phyloP scores from a whole-genome alignment of 441 rosid species.

The Adansonia madagascariensis region DNA sequence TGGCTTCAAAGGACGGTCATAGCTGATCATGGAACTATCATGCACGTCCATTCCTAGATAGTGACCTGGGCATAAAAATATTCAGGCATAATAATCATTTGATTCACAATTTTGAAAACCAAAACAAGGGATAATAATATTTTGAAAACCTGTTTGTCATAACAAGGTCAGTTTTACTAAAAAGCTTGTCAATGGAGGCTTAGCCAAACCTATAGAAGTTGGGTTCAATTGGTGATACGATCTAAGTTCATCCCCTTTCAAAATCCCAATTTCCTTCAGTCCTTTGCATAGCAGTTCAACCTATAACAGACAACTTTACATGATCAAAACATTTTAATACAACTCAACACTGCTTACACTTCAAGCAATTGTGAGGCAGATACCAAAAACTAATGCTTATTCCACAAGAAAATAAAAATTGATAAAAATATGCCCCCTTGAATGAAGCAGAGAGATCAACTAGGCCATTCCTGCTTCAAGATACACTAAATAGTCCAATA shows the following conservation, averaged over 20 bases:
- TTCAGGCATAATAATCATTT: background rate
- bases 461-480: background rate
- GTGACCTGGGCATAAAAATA: slow-evolving; percentile 65
- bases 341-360: slow-evolving; percentile 5
- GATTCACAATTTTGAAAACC: slow-evolving; percentile 19
- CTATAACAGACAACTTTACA: slow-evolving; percentile 44
- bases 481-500: background rate
- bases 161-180: background rate
- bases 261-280: slow-evolving; percentile 74
- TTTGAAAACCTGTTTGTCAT: background rate
- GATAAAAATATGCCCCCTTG: background rate
- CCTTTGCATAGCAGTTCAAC: slow-evolving; percentile 75
- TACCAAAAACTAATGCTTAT: background rate
- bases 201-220: slow-evolving; percentile 79
- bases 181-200: slow-evolving; percentile 11
- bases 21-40: slow-evolving; percentile 76
- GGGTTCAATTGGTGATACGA: slow-evolving; percentile 79
- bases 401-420: background rate
- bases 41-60: slow-evolving; percentile 99
- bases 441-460: background rate
- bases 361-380: slow-evolving; percentile 10
- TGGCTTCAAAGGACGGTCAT: slow-evolving; percentile 76
- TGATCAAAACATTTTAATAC: slow-evolving; percentile 15
- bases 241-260: slow-evolving; percentile 49
- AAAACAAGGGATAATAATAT: background rate